A percentile compares a stretch with the other conserved stretches of the same genome.
Conservation (phyloP, 345 rosid genomes). For the Salix udensis region DNA sequence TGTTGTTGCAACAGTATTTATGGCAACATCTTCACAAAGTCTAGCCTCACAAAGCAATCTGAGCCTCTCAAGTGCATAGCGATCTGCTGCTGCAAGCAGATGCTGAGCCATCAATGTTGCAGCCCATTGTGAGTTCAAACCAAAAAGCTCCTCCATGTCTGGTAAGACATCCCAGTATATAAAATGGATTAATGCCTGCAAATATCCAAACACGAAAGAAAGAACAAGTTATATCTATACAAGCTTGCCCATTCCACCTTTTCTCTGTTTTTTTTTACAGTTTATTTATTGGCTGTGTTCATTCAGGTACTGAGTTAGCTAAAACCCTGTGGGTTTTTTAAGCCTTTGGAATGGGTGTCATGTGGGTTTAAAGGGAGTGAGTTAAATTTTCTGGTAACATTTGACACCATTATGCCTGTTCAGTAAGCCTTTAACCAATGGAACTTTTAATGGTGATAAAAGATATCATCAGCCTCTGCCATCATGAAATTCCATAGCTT, state of each 20-base stretch:
- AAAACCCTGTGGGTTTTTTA: background rate
- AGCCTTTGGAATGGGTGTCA: background rate
- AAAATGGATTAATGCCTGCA: constrained; percentile 32
- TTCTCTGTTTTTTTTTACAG: background rate
- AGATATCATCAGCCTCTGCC: background rate
- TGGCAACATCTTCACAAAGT: constrained; percentile 32
- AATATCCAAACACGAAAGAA: background rate
- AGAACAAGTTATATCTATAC: background rate
- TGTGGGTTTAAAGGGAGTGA: background rate
- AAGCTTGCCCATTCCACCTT: background rate
- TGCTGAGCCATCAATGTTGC: constrained; percentile 30
- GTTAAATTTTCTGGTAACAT: background rate
- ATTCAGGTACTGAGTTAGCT: background rate
- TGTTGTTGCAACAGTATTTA: constrained; percentile 31
- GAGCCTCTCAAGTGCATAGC: constrained; percentile 32
- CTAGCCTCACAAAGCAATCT: constrained; percentile 28
- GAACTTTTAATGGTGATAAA: background rate
- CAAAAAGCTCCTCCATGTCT: constrained; percentile 25
- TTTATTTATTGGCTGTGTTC: background rate
- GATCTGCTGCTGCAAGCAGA: constrained; percentile 35
- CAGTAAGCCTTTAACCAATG: background rate
- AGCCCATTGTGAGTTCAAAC: constrained; percentile 23
- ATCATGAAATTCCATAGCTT: background rate
- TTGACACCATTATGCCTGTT: background rate
- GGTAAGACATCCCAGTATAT: constrained; percentile 35